Evolutionary conservation across 83 land plant species (phyloP).

Genomic region (Picea mariana): DNA sequence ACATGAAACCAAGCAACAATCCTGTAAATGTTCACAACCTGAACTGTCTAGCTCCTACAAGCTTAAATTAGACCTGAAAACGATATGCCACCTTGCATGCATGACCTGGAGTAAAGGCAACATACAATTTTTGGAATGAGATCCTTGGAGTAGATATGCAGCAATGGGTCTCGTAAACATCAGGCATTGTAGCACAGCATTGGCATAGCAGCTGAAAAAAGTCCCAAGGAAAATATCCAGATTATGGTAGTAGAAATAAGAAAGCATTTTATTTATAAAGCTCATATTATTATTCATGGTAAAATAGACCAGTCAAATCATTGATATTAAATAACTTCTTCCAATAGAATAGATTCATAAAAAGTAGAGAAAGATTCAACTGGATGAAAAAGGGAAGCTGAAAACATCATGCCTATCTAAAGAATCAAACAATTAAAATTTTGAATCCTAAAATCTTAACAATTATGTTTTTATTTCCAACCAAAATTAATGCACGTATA

Average conservation of each 20-base stretch:
- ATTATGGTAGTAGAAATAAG: not conserved
- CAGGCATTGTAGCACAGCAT: constrained; percentile 80
- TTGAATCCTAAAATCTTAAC: not conserved
- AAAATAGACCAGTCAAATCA: not conserved
- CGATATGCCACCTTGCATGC: not conserved
- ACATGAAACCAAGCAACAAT: constrained; percentile 10
- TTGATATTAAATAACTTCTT: not conserved
- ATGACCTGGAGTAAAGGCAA: constrained; percentile 13
- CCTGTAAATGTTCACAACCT: constrained; percentile 4
- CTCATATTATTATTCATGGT: not conserved
- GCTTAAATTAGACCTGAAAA: constrained; percentile 1
- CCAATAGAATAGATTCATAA: not conserved
- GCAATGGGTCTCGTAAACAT: constrained; percentile 73
- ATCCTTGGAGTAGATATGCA: constrained; percentile 68
- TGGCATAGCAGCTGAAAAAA: constrained; percentile 77
- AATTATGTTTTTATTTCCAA: not conserved
- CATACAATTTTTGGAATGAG: constrained; percentile 64
- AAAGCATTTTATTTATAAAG: not conserved
- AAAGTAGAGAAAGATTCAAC: not conserved
- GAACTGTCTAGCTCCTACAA: not conserved
- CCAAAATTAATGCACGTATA: not conserved
- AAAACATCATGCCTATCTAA: not conserved
- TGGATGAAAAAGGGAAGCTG: not conserved
- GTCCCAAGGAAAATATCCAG: not conserved
- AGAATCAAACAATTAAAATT: not conserved